These are phyloP conservation scores for Cryptococcus maquisensis DNA, from an alignment of 1,284 basidiomycete species.

Conservation along the genomic window DNA sequence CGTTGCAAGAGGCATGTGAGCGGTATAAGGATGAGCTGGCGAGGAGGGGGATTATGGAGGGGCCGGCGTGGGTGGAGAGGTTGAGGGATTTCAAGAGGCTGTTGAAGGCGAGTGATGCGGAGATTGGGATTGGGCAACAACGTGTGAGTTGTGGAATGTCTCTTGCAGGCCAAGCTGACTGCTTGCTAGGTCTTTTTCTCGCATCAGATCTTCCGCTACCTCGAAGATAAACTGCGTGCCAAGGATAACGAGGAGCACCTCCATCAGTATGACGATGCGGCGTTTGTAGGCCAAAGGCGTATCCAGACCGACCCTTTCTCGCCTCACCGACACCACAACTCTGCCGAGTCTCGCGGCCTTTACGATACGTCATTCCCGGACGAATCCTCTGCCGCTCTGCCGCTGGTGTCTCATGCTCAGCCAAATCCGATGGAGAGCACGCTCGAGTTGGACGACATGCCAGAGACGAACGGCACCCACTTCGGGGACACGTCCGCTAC, in stretches of 20 bases:
- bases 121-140: conserved; percentile 72
- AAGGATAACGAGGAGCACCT: conserved; percentile 80
- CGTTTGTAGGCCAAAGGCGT: conserved; percentile 53
- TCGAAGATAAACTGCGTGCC: conserved; percentile 81
- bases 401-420: conserved; percentile 69
- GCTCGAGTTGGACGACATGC: conserved; percentile 63
- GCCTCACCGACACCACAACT: conserved; percentile 60
- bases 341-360: conserved; percentile 40
- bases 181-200: conserved; percentile 75
- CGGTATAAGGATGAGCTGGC: conserved; percentile 63
- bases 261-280: conserved; percentile 59
- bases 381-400: conserved; percentile 53
- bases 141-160: conserved; percentile 58
- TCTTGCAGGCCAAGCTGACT: not conserved
- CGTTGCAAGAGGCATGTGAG: conserved; percentile 79
- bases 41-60: conserved; percentile 43
- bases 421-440: conserved; percentile 60
- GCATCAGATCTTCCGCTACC: conserved; percentile 76
- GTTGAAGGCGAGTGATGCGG: conserved; percentile 63
- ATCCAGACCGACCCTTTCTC: conserved; percentile 65
- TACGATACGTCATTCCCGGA: conserved; percentile 48
- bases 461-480: conserved; percentile 55
- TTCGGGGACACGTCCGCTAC: conserved; percentile 75
- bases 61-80: conserved; percentile 46
- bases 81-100: conserved; percentile 55